Percentiles rank a stretch among this genome's conserved stretches.
Conservation (phyloP, 257 asterid genomes). For the Mentha longifolia region DNA sequence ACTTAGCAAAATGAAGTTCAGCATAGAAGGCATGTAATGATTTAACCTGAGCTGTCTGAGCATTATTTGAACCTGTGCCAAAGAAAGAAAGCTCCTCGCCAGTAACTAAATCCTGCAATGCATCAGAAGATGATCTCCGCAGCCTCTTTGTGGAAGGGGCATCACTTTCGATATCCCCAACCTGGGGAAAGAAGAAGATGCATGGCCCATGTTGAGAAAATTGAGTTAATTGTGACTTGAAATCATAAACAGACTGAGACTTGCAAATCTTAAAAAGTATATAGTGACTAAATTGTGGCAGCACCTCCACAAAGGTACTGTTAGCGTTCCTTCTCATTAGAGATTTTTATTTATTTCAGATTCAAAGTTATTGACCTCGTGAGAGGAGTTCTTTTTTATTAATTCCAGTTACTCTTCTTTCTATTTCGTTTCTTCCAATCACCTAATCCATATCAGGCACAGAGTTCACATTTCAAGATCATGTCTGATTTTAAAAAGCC, state of each 20-base stretch:
- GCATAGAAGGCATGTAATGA: slow-evolving; percentile 28
- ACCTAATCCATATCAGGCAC: neutral
- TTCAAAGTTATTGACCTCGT: too few species aligned
- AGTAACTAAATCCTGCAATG: slow-evolving; percentile 74
- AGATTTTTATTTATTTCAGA: too few species aligned
- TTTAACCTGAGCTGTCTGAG: slow-evolving; percentile 80
- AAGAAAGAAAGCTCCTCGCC: slow-evolving; percentile 90
- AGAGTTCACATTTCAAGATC: slow-evolving; percentile 23
- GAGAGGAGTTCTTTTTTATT: too few species aligned
- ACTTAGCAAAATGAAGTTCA: slow-evolving; percentile 26
- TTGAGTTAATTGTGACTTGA: slow-evolving; percentile 1
- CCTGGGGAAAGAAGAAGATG: slow-evolving; percentile 51
- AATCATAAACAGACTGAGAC: neutral
- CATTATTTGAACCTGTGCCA: slow-evolving; percentile 74
- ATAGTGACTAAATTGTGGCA: slow-evolving; percentile 15
- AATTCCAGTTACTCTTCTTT: too few species aligned
- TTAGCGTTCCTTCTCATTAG: too few species aligned
- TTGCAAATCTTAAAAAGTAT: slow-evolving; percentile 19
- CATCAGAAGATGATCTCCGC: slow-evolving; percentile 84
- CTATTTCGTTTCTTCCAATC: too few species aligned
- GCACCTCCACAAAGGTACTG: neutral
- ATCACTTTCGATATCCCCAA: slow-evolving; percentile 90
- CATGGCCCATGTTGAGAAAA: slow-evolving; percentile 22
- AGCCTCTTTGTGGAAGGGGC: slow-evolving; percentile 75
- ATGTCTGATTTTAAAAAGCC: slow-evolving; percentile 21